phyloP scores from a whole-genome alignment of 2,329 filamentous ascomycete species.

The Pseudophaeomoniella oleicola region DNA sequence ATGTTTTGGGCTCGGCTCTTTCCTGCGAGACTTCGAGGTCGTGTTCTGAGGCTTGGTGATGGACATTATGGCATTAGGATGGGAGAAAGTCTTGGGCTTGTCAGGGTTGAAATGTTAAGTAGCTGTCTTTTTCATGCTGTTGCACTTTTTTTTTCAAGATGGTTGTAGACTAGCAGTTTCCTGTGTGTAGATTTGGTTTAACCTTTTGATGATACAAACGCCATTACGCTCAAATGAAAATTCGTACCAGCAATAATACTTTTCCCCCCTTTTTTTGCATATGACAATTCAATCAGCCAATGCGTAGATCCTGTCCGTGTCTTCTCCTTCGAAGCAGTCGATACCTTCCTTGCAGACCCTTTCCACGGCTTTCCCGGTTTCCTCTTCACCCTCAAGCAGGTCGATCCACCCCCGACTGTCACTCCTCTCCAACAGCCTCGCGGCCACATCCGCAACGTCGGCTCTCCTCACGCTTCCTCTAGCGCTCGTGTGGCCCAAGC shows the following conservation, averaged over 20 bases:
- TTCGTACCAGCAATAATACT: too few relatives aligned
- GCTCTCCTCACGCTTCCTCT: constrained; percentile 30
- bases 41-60: too few relatives aligned
- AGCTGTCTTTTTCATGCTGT: too few relatives aligned
- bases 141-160: too few relatives aligned
- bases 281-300: not conserved
- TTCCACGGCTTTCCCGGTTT: constrained; percentile 30
- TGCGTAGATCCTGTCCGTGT: constrained; percentile 28
- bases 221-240: too few relatives aligned
- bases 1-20: too few relatives aligned
- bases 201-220: not conserved
- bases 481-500: constrained; percentile 27
- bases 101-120: too few relatives aligned
- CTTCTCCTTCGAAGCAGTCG: constrained; percentile 34
- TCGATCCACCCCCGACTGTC: constrained; percentile 39
- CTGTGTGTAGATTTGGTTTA: too few relatives aligned
- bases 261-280: constrained; percentile 2
- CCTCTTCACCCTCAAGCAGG: constrained; percentile 35
- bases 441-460: constrained; percentile 37
- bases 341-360: constrained; percentile 27
- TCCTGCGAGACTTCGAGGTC: too few relatives aligned
- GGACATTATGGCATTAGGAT: too few relatives aligned
- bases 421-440: constrained; percentile 30
- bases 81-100: too few relatives aligned
- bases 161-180: too few relatives aligned